Evolutionary conservation across 768 basidiomycete genomes (phyloP).

Genomic region (Lactifluus subvellereus): DNA sequence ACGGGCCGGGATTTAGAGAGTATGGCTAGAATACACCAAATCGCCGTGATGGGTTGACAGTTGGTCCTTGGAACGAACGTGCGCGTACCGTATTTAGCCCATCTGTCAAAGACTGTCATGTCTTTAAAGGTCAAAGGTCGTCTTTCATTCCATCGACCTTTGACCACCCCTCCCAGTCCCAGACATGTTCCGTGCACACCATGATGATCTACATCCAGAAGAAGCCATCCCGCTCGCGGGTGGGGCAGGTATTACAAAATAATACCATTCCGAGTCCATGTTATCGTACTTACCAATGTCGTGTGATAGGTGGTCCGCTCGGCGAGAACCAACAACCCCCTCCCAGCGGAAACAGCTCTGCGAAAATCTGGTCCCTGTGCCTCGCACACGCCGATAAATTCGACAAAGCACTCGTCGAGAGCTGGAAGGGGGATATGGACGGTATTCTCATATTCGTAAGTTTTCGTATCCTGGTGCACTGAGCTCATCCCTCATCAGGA

Average conservation of each 20-base stretch:
- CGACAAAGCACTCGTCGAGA: constrained; percentile 15
- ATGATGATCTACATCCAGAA: too few relatives aligned
- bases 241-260: not conserved
- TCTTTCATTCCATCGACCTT: too few relatives aligned
- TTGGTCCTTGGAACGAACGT: too few relatives aligned
- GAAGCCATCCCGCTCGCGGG: too few relatives aligned
- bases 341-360: not conserved
- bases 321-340: not conserved
- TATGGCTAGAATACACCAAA: too few relatives aligned
- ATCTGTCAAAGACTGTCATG: too few relatives aligned
- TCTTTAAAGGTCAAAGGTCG: too few relatives aligned
- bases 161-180: too few relatives aligned
- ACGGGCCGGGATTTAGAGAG: too few relatives aligned
- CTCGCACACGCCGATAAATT: constrained; percentile 17
- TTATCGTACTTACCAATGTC: not conserved
- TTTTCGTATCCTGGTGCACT: not conserved
- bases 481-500: not conserved
- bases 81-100: too few relatives aligned
- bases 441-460: constrained; percentile 24
- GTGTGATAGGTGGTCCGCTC: not conserved
- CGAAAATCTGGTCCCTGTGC: constrained; percentile 15
- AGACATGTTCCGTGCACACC: too few relatives aligned
- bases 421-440: constrained; percentile 23
- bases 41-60: too few relatives aligned
- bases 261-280: not conserved